Evolutionary conservation across 2,329 filamentous ascomycete species (phyloP), one percentile per base, ranked within the genome.

Genomic region (Aspergillus puulaauensis): DNA sequence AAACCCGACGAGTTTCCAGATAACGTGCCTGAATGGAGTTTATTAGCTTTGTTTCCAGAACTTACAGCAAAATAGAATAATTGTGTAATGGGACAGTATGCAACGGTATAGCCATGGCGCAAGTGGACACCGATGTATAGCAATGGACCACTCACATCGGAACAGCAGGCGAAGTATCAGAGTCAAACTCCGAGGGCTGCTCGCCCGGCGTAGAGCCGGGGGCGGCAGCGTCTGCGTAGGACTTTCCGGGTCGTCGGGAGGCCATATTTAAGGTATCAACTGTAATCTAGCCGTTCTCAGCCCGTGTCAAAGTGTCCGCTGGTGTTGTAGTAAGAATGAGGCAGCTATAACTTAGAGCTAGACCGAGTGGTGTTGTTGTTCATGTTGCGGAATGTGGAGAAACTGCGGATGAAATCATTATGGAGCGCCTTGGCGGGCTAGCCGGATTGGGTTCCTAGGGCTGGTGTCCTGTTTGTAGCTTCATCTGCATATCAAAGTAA

Each of bases 1-100:
- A 77, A 97, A 98, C 62, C 84, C 87, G 15, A 98, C 82, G 19
- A 99, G 86, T 78, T 98, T 99, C 70, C 88, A 79, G 63, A 99
- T 95, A 64, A 98, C 92, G 70, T 89, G 82, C 57, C 91, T 73
- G 31, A 11, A 3, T 72, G 31, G 9, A 5, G 6, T 3, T 35
- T 11, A 27, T 52, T 52, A 52, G 39, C 15, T 12, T 14, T 17
- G 2, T 8, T 37, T 5, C 3, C 19, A 7, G 8, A 6, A 12
- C 3, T n/a, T 39, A 23, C 35, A 50, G 12, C 15, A 24, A 24
- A 11, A 4, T 11, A n/a, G 11, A 17, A 24, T 15, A 7, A 6
- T 6, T 37, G 5, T 1, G 15, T 1, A n/a, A 37, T 37, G 6
- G 35, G 14, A 7, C 3, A 7, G 35, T 37, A 37, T 37, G 7